Percentiles rank a stretch among this genome's conserved stretches.
Conservation (phyloP, 1,284 basidiomycete species). For the Polyporus tsugae region DNA sequence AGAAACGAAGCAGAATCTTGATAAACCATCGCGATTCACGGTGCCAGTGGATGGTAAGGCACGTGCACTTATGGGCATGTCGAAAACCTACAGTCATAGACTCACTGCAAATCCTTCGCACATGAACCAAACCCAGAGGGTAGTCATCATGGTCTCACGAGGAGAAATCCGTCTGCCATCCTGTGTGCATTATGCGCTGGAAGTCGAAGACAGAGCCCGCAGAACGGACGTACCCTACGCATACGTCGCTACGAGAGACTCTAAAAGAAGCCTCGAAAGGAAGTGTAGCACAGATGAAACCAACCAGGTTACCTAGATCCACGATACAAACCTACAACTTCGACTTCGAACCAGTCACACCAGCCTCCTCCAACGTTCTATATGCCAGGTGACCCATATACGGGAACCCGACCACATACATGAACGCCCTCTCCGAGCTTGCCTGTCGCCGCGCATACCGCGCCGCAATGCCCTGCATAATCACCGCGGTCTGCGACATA, state of each 20-base stretch:
- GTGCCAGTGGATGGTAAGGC: background rate
- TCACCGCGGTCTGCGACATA: constrained; percentile 75
- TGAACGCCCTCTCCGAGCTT: constrained; percentile 31
- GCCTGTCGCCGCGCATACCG: constrained; percentile 49
- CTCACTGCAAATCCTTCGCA: background rate
- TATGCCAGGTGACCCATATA: constrained; percentile 31
- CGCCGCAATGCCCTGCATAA: constrained; percentile 94
- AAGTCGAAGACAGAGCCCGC: background rate
- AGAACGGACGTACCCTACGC: background rate
- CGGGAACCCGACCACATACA: constrained; percentile 32
- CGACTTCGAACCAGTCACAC: constrained; percentile 27
- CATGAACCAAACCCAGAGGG: background rate
- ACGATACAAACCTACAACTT: constrained; percentile 19
- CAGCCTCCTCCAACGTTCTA: constrained; percentile 31
- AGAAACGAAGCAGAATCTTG: background rate
- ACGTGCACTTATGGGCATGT: background rate
- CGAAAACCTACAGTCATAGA: background rate
- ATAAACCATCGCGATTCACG: background rate
- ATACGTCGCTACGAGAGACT: background rate
- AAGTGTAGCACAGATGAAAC: background rate
- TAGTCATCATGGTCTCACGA: too few relatives aligned
- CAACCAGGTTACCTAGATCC: background rate
- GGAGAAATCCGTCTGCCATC: background rate
- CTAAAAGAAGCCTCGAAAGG: background rate
- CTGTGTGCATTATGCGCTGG: background rate